A percentile compares a stretch with the other conserved stretches of the same genome.
Conservation (phyloP, 768 basidiomycete genomes). For the Botryobasidium botryosum region DNA sequence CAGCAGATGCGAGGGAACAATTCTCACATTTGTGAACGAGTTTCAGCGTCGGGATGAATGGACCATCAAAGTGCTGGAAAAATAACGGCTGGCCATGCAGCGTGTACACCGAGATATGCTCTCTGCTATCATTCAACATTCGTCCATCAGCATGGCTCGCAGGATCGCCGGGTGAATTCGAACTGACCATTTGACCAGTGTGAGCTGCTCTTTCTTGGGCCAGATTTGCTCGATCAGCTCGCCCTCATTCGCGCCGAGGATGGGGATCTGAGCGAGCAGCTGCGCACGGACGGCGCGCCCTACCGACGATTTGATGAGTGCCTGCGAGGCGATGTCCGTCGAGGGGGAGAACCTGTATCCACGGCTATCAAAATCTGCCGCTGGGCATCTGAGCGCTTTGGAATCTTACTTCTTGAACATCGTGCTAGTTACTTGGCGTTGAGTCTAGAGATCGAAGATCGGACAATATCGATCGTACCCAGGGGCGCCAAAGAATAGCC, state of each 20-base stretch:
- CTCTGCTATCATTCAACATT: constrained; percentile 44
- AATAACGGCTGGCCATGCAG: constrained; percentile 75
- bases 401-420: too few relatives aligned
- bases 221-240: constrained; percentile 82
- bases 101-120: constrained; percentile 87
- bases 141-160: background rate
- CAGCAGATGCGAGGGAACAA: background rate
- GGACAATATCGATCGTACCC: too few relatives aligned
- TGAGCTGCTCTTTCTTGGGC: constrained; percentile 95
- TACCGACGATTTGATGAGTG: constrained; percentile 82
- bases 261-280: constrained; percentile 58
- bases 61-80: constrained; percentile 94
- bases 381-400: too few relatives aligned
- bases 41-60: constrained; percentile 74
- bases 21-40: constrained; percentile 80
- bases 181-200: constrained; percentile 81
- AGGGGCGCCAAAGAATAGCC: too few relatives aligned
- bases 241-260: constrained; percentile 43
- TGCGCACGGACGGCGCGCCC: constrained; percentile 74
- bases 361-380: too few relatives aligned
- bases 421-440: too few relatives aligned
- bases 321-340: constrained; percentile 75
- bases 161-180: background rate
- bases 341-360: constrained; percentile 29
- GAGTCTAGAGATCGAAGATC: too few relatives aligned